Evolutionary conservation across 768 basidiomycete genomes (phyloP), one percentile per base, ranked within the genome.

Genomic region (Panaeolus papilionaceus): DNA sequence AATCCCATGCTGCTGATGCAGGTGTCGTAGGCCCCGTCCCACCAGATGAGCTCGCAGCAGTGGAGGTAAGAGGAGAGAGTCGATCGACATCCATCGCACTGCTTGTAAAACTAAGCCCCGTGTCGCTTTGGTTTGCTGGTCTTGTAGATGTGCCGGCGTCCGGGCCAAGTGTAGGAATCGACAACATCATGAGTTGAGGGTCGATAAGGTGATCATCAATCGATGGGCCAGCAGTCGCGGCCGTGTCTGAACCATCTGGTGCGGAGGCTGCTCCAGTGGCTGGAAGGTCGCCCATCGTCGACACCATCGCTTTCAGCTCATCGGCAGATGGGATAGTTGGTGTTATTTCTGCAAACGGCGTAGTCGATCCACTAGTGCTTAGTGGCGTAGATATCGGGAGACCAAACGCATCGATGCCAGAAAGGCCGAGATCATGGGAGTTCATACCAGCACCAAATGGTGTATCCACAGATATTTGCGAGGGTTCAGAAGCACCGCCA

Each of bases 1-100:
- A 67, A 61, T 84, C 81, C 79, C 78, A 82, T 11, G 45, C 69
- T 2, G 78, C 76, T 3, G 79, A 82, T 37, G 68, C 77, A 7
- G 83, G 82, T 8, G 82, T 83, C 20, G 74, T 67, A 2, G 81
- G 82, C 40, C 74, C 79, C 12, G 68, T 66, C 10, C 78, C 79
- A n/a, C 75, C 76, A 38, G 73, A 69, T 0, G 82, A 74, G 61
- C 80, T 80, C 58, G 75, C 72, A 14, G 26, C 28, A 6, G 54
- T 33, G 4, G 54, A 58, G 4, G 54, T 58, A 37, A 54, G 62
- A 28, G 66, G 66, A 8, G 66, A 67, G 8, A 58, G 28, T 2
- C 54, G 33, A 28, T 58, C 54, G 12, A 58, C 14, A 37, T 58
- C 54, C 28, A 58, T 33, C 33, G 54, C 20, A 33, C 4, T 12